These are phyloP conservation scores for Boletus pseudopeckii DNA, from an alignment of 768 basidiomycete genomes.

Conservation along the genomic window DNA sequence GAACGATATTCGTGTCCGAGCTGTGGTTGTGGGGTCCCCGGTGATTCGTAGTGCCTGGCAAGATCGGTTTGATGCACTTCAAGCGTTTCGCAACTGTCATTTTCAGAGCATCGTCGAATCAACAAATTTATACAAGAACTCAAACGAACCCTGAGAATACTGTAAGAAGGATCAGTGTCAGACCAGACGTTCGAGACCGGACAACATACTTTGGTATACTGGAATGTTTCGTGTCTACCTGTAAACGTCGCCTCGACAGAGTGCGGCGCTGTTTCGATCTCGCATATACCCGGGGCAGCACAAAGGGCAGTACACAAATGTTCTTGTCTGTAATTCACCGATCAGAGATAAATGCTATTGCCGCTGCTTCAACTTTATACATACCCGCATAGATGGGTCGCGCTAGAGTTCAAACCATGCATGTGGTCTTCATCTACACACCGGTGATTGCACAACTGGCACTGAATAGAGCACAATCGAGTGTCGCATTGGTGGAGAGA, in stretches of 20 bases:
- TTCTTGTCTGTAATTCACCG: constrained; percentile 40
- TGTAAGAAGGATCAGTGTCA: constrained; percentile 12
- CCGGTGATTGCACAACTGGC: constrained; percentile 53
- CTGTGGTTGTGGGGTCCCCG: constrained; percentile 49
- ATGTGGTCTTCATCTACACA: constrained; percentile 49
- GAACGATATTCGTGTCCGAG: constrained; percentile 41
- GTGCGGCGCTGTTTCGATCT: constrained; percentile 56
- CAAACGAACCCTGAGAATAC: constrained; percentile 52
- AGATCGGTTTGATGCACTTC: constrained; percentile 46
- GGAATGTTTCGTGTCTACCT: constrained; percentile 56
- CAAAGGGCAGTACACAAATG: constrained; percentile 48
- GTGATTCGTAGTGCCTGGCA: constrained; percentile 41
- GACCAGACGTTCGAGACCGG: not conserved
- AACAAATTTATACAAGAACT: not conserved
- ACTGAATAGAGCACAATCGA: constrained; percentile 50
- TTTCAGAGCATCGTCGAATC: not conserved
- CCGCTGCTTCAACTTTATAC: not conserved
- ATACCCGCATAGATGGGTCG: constrained; percentile 58
- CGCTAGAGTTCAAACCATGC: constrained; percentile 41
- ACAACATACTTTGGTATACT: constrained; percentile 55
- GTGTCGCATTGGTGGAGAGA: constrained; percentile 47
- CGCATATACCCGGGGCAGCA: constrained; percentile 46
- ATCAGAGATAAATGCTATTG: not conserved
- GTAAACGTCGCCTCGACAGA: constrained; percentile 62
- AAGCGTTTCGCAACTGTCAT: constrained; percentile 46